Evolutionary conservation across 23 red algal genomes (phyloP).

Genomic region (Gracilaria caudata): DNA sequence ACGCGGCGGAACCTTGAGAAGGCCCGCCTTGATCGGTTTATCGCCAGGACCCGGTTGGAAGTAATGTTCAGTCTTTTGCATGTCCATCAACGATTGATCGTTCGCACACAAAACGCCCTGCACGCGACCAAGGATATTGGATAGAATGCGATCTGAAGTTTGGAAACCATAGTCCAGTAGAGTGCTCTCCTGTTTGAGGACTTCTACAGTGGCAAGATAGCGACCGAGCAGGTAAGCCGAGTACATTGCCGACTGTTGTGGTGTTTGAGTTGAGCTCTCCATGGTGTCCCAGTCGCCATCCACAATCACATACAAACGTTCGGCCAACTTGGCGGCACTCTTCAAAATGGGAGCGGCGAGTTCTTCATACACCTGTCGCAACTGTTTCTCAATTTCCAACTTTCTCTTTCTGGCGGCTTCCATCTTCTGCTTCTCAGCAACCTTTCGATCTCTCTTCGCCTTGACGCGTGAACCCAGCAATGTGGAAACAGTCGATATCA

Average conservation of each 20-base stretch:
- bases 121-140: slow-evolving; percentile 71
- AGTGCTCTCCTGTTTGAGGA: slow-evolving; percentile 58
- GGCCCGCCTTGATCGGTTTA: slow-evolving; percentile 22
- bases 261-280: slow-evolving; percentile 19
- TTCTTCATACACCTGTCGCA: slow-evolving; percentile 56
- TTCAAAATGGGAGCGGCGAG: slow-evolving; percentile 57
- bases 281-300: slow-evolving; percentile 41
- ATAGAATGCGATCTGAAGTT: slow-evolving; percentile 65
- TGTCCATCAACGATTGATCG: slow-evolving; percentile 46
- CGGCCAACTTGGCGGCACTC: slow-evolving; percentile 69
- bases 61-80: slow-evolving; percentile 62
- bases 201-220: slow-evolving; percentile 59
- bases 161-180: slow-evolving; percentile 72
- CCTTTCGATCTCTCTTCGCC: slow-evolving; percentile 30
- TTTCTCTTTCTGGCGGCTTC: slow-evolving; percentile 36
- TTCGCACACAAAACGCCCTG: slow-evolving; percentile 57
- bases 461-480: slow-evolving; percentile 38
- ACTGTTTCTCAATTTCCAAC: slow-evolving; percentile 53
- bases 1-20: slow-evolving; percentile 48
- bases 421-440: neutral
- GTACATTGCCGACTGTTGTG: slow-evolving; percentile 44
- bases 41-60: slow-evolving; percentile 45
- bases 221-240: slow-evolving; percentile 72
- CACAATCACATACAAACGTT: slow-evolving; percentile 49
- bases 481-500: slow-evolving; percentile 56